Conservation (phyloP, 2,329 filamentous ascomycete species). For the Exophiala sideris region DNA sequence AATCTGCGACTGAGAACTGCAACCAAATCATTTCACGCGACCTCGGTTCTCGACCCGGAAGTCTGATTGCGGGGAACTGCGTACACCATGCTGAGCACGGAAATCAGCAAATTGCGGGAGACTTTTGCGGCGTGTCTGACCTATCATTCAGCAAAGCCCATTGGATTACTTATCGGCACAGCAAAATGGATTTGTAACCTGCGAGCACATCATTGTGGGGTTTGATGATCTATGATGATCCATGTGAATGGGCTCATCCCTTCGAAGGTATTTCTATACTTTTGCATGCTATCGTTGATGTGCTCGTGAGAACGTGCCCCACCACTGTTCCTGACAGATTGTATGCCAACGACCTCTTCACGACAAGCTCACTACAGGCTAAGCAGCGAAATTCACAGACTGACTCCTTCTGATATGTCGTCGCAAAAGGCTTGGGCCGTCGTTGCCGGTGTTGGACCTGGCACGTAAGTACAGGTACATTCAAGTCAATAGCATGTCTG, state of each 20-base stretch:
- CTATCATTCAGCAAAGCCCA: neutral
- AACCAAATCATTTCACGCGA: too few species aligned
- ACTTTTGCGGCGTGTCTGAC: neutral
- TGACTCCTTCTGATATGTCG: slow-evolving; percentile 21
- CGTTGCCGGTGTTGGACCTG: slow-evolving; percentile 47
- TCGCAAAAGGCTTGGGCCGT: slow-evolving; percentile 41
- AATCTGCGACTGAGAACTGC: too few species aligned
- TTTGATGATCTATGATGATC: slow-evolving; percentile 4
- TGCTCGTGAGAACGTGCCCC: neutral
- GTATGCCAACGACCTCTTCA: neutral
- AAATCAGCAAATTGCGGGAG: neutral
- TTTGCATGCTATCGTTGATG: neutral
- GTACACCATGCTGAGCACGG: too few species aligned
- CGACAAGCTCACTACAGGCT: slow-evolving; percentile 12
- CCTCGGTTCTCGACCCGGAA: too few species aligned
- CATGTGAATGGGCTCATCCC: neutral
- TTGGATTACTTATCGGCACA: slow-evolving; percentile 19
- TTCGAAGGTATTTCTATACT: neutral
- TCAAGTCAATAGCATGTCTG: neutral
- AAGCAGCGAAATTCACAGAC: slow-evolving; percentile 7
- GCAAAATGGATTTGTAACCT: slow-evolving; percentile 19
- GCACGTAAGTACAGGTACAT: slow-evolving; percentile 32
- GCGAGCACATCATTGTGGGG: slow-evolving; percentile 23
- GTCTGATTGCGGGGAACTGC: too few species aligned
- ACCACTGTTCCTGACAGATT: neutral